Conservation (phyloP, 2,329 filamentous ascomycete species). For the Bipolaris cookei region DNA sequence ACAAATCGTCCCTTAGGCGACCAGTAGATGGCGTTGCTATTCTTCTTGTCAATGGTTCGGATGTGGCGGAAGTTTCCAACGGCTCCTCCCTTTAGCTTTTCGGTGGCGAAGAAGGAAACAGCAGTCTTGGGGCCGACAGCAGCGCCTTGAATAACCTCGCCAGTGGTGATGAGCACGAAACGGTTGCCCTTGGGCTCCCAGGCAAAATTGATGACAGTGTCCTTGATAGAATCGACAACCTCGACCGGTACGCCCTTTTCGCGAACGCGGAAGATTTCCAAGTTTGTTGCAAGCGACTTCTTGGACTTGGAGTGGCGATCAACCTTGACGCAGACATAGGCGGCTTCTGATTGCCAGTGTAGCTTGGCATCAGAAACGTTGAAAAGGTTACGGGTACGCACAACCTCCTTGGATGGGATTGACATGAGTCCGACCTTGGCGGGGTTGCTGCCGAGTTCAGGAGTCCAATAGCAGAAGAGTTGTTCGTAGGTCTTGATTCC, state of each 20-base stretch:
- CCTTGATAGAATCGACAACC: slow-evolving; percentile 96
- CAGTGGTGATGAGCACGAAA: slow-evolving; percentile 95
- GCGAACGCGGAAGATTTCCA: slow-evolving; percentile 96
- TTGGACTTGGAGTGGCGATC: slow-evolving; percentile 99
- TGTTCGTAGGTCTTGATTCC: slow-evolving; percentile 92
- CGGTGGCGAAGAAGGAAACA: slow-evolving; percentile 94
- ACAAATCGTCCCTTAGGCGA: slow-evolving; percentile 95
- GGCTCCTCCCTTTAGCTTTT: slow-evolving; percentile 83
- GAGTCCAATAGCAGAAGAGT: slow-evolving; percentile 97
- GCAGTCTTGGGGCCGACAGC: slow-evolving; percentile 92
- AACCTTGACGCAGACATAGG: slow-evolving; percentile 97
- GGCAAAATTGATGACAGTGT: slow-evolving; percentile 98
- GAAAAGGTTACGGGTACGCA: slow-evolving; percentile 95
- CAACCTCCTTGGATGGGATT: slow-evolving; percentile 90
- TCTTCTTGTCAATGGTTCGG: slow-evolving; percentile 97
- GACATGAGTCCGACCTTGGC: slow-evolving; percentile 97
- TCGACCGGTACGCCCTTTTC: slow-evolving; percentile 99
- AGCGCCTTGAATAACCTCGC: slow-evolving; percentile 77
- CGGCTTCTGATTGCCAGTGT: slow-evolving; percentile 95
- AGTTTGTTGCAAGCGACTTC: slow-evolving; percentile 94
- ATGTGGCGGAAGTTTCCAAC: slow-evolving; percentile 96
- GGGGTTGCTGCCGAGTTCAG: slow-evolving; percentile 96
- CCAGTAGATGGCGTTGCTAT: slow-evolving; percentile 99
- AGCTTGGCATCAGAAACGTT: slow-evolving; percentile 97
- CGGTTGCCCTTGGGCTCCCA: slow-evolving; percentile 99